Evolutionary conservation across 2,329 filamentous ascomycete species (phyloP).

Genomic region (Cladosporium phlei): DNA sequence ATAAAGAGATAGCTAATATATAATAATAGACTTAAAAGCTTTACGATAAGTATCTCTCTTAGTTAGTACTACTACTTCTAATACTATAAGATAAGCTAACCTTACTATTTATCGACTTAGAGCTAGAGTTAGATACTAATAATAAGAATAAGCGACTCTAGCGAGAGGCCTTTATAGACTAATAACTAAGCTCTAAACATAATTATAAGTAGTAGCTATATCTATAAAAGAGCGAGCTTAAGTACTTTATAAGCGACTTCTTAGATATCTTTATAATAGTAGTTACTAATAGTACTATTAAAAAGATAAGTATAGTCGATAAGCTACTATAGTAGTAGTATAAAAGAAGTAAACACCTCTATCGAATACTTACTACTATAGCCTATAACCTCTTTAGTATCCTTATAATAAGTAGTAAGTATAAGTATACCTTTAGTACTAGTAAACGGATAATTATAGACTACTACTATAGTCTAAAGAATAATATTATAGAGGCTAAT

Average conservation of each 20-base stretch:
- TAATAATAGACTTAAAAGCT: not conserved
- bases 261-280: too few species aligned
- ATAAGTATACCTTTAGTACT: not conserved
- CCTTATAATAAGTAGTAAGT: not conserved
- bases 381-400: not conserved
- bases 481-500: not conserved
- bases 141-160: not conserved
- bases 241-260: not conserved
- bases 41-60: not conserved
- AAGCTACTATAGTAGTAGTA: not conserved
- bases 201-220: not conserved
- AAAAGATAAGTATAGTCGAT: not conserved
- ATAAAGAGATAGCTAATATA: not conserved
- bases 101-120: not conserved
- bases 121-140: too few species aligned
- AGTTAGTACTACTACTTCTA: too few species aligned
- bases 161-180: not conserved
- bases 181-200: not conserved
- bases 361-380: not conserved
- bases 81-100: not conserved
- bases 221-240: not conserved
- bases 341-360: not conserved
- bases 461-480: not conserved
- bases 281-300: too few species aligned
- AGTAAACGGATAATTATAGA: not conserved